phyloP scores from a whole-genome alignment of 108 stramenopile species.

The Skeletonema marinoi region DNA sequence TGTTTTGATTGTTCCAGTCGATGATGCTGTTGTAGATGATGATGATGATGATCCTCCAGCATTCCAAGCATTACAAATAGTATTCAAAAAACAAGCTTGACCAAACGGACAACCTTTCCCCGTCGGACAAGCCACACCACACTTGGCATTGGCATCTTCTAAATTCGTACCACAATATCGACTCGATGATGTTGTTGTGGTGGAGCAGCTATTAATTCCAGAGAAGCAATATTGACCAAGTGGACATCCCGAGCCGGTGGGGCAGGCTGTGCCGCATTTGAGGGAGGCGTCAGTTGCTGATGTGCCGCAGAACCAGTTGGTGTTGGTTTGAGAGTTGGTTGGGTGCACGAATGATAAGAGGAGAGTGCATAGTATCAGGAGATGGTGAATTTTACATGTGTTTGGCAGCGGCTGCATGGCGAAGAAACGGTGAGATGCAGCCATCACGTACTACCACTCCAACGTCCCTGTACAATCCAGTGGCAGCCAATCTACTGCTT shows the following conservation, averaged over 20 bases:
- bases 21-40: not conserved
- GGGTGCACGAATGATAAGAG: not conserved
- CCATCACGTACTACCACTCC: too few relatives aligned
- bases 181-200: not conserved
- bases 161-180: slow-evolving; percentile 11
- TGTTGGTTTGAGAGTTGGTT: not conserved
- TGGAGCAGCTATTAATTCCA: not conserved
- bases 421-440: not conserved
- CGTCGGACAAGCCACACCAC: not conserved
- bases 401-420: not conserved
- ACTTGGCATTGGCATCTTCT: slow-evolving; percentile 7
- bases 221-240: slow-evolving; percentile 9
- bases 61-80: not conserved
- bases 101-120: slow-evolving; percentile 9
- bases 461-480: too few relatives aligned
- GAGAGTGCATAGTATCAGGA: not conserved
- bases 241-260: slow-evolving; percentile 11
- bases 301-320: slow-evolving; percentile 13
- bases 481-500: not conserved
- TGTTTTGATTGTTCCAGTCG: not conserved
- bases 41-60: not conserved
- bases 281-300: not conserved
- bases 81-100: slow-evolving; percentile 9
- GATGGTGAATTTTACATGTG: not conserved
- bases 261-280: slow-evolving; percentile 9